Percentiles rank a stretch among this genome's conserved stretches.
Conservation (phyloP, 1,284 basidiomycete species). For the Malassezia vespertilionis region DNA sequence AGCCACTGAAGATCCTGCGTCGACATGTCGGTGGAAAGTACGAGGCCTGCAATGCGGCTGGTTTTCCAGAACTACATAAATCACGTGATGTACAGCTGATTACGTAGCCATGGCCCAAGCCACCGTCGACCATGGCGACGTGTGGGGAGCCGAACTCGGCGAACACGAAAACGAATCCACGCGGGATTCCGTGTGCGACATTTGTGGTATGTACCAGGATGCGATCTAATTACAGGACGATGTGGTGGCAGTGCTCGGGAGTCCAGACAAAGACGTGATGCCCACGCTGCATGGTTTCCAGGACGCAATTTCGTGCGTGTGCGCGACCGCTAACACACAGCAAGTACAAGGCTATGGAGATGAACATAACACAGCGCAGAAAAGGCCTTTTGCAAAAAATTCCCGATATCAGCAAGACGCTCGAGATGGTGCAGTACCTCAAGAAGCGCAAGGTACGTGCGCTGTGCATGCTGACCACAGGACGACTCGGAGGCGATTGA, state of each 20-base stretch:
- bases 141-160: background rate
- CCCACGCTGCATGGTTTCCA: conserved; percentile 70
- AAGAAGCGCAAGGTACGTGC: conserved; percentile 53
- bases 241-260: conserved; percentile 75
- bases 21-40: conserved; percentile 11
- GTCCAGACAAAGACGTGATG: conserved; percentile 68
- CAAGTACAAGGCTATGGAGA: conserved; percentile 97
- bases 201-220: conserved; percentile 73
- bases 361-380: conserved; percentile 68
- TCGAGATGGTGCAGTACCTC: conserved; percentile 76
- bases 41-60: background rate
- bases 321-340: conserved; percentile 52
- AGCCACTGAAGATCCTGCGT: conserved; percentile 47
- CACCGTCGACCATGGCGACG: background rate
- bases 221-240: conserved; percentile 76
- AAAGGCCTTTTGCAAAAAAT: conserved; percentile 81
- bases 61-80: conserved; percentile 16
- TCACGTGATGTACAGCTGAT: conserved; percentile 7
- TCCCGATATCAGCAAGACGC: conserved; percentile 86
- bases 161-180: conserved; percentile 54
- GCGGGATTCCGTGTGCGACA: conserved; percentile 85
- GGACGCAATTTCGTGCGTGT: conserved; percentile 71
- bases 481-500: conserved; percentile 55
- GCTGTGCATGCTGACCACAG: conserved; percentile 1
- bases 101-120: conserved; percentile 2